Base-by-base conservation (phyloP, 2,329 filamentous ascomycete genomes). In the Verticillium tricorpus region DNA sequence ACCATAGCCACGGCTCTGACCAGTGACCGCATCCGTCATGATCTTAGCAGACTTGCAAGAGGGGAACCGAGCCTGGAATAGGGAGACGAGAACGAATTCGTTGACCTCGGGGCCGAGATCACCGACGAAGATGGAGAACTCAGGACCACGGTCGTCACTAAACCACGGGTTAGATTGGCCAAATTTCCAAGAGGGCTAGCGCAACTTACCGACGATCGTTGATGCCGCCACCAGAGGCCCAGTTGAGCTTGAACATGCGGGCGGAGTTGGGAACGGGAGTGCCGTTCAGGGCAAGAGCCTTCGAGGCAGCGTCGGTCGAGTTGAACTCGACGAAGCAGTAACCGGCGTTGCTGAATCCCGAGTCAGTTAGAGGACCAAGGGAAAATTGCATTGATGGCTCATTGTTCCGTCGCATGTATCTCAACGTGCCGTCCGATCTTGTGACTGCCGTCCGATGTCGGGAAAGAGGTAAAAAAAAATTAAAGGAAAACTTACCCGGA, bases 11-110 rank as follows among this genome's bases (percentile, higher is more conserved):
- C 95, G 93, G 66, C 93, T 97, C 86, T 98, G 94, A 70, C 95
- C 95, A 66, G 91, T 96, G 79, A 98, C 95, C 64, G 95, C 94
- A 73, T 99, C 95, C 64, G 94, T 97, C 95, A 99, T 99, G 79
- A 99, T 99, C 85, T 99, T 99, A 72, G 95, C 95, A 40, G 93
- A 97, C 83, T 98, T 98, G 91, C 94, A 98, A 9, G 93, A 96
- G 0, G 91, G 90, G 83, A 96, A 99, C 65, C 94, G 92, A 73
- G 89, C 90, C 80, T 98, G 94, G 86, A 99, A 99, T 58, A 99
- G 89, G 31, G 93, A 96, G 60, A 98, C 94, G 63, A 99, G 84
- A 62, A 98, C 94, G 72, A 96, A 98, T 81, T 99, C 95, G 77
- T 97, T 99, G 70, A 99, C 95, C 78, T 99, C 95, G 8, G 96